Evolutionary conservation across 2,329 filamentous ascomycete genomes (phyloP), one percentile per base, ranked within the genome.

Genomic region (Colletotrichum sp.): DNA sequence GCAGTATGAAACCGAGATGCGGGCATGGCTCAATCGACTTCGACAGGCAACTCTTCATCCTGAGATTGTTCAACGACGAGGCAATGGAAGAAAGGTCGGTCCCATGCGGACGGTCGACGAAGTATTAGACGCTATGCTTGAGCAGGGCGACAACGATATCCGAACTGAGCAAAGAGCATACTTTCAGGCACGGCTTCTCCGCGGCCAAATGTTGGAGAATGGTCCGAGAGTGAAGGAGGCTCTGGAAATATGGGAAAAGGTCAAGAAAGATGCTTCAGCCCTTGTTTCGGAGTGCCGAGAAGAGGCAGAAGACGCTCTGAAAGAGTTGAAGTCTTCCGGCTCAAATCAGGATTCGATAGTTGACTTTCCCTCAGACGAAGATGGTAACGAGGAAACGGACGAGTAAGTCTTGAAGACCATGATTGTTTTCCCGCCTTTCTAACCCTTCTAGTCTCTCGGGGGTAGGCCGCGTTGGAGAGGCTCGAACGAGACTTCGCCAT

Each of bases 71-170:
- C 90, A 90, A 36, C 89, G 93, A 16, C 90, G 90, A 77, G 90
- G 91, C 0, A 84, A 95, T 8, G 93, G 93, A 2, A 89, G 90
- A 60, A 91, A 89, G 65, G 89, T 88, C 69, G 92, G 91, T 0
- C 93, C 95, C 0, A 88, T 98, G 78, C 90, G 95, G 15, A 98
- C 96, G 1, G 93, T 98, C 3, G 91, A 93, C 22, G 95, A 99
- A 83, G 96, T 99, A 2, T 87, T 99, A 13, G 93, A 95, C 78
- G 92, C 93, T 6, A 98, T 99, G 96, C 93, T 98, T 74, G 95
- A 98, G 71, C 93, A 96, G 81, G 96, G 94, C 59, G 94, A 96
- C 73, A 87, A 87, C 8, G 82, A 85, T 1, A 90, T 96, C 72
- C 91, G 93, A 68, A 85, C 89, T 0, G 93, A 96, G 74, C 93